phyloP scores from a whole-genome alignment of 345 rosid species.

The Isatis tinctoria region DNA sequence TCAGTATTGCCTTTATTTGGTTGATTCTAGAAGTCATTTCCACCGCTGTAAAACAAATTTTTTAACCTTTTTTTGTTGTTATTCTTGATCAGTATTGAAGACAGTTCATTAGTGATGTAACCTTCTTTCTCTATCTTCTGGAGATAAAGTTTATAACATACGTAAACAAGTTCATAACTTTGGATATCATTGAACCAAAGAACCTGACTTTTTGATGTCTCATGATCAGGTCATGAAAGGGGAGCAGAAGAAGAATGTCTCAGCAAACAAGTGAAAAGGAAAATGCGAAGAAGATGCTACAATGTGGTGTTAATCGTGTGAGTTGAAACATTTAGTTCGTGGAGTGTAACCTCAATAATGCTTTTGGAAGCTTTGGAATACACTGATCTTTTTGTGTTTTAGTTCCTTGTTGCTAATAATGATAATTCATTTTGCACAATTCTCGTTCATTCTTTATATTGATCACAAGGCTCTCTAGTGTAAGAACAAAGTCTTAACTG shows the following conservation, averaged over 20 bases:
- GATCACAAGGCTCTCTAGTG: not conserved
- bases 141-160: not conserved
- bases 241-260: constrained; percentile 24
- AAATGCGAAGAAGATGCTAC: not conserved
- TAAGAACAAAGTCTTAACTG: not conserved
- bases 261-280: constrained; percentile 28
- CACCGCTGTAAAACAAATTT: not conserved
- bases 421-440: not conserved
- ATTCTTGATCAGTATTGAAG: not conserved
- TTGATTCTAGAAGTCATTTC: not conserved
- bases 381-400: constrained; percentile 6
- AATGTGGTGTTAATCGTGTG: constrained; percentile 7
- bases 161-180: not conserved
- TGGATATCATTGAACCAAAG: not conserved
- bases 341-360: constrained; percentile 25
- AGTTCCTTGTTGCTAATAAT: constrained; percentile 20
- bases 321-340: constrained; percentile 17
- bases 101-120: not conserved
- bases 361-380: constrained; percentile 17
- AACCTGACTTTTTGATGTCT: not conserved
- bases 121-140: not conserved
- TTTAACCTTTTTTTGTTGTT: not conserved
- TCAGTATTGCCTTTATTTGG: not conserved
- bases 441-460: constrained; percentile 17
- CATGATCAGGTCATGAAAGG: constrained; percentile 24